Percentiles rank a stretch among this genome's conserved stretches.
Conservation (phyloP, 305 asterid genomes). For the Ajuga reptans region DNA sequence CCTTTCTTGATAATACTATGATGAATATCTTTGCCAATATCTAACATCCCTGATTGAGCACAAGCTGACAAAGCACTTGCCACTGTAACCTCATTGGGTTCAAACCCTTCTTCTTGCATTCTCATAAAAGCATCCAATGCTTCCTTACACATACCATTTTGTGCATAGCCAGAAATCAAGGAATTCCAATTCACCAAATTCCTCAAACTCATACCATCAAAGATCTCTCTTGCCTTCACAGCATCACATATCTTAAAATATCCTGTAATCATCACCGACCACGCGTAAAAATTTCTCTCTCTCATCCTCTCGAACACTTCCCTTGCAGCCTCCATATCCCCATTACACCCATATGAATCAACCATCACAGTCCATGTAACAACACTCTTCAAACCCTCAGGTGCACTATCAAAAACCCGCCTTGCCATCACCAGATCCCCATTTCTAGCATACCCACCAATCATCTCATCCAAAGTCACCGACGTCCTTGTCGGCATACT, state of each 20-base stretch:
- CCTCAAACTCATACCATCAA: constrained; percentile 49
- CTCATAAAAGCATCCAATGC: constrained; percentile 43
- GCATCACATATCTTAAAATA: constrained; percentile 62
- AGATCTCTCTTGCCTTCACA: constrained; percentile 44
- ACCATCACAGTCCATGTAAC: constrained; percentile 78
- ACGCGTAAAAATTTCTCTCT: constrained; percentile 44
- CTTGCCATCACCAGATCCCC: constrained; percentile 53
- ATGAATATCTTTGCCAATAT: constrained; percentile 52
- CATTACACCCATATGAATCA: constrained; percentile 44
- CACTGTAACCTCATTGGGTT: constrained; percentile 65
- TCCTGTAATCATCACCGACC: constrained; percentile 66
- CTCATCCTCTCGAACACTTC: constrained; percentile 54
- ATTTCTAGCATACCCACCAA: constrained; percentile 53
- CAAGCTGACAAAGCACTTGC: constrained; percentile 67
- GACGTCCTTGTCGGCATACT: constrained; percentile 38
- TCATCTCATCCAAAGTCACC: constrained; percentile 80
- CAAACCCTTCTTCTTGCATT: constrained; percentile 57
- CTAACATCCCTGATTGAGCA: constrained; percentile 63
- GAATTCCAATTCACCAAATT: constrained; percentile 81
- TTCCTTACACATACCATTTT: constrained; percentile 53
- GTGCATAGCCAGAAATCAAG: constrained; percentile 65
- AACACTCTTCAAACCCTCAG: constrained; percentile 49
- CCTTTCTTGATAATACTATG: constrained; percentile 35
- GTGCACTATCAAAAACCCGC: constrained; percentile 43
- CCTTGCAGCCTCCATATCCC: constrained; percentile 61